Conservation (phyloP, 441 rosid species). For the Raphanus hybrid region DNA sequence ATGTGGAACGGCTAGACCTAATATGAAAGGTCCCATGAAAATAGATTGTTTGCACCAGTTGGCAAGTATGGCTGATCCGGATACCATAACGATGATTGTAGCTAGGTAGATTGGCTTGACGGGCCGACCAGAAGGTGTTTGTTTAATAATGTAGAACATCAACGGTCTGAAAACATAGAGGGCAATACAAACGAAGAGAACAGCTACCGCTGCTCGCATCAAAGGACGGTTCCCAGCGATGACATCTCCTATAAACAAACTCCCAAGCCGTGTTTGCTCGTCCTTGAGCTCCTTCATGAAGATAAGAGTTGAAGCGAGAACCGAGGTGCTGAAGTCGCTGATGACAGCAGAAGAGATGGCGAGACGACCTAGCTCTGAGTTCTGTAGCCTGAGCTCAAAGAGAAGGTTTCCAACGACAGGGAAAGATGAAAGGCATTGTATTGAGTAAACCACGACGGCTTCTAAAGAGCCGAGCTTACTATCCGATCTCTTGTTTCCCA, state of each 20-base stretch:
- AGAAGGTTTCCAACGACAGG: conserved; percentile 53
- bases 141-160: conserved; percentile 43
- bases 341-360: conserved; percentile 47
- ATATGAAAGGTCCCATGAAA: conserved; percentile 45
- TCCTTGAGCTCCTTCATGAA: conserved; percentile 34
- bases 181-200: background rate
- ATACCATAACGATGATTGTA: conserved; percentile 27
- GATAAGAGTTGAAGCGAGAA: background rate
- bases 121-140: conserved; percentile 52
- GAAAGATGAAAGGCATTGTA: conserved; percentile 48
- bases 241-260: conserved; percentile 24
- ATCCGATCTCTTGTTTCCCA: background rate
- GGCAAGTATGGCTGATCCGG: conserved; percentile 2
- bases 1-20: conserved; percentile 51
- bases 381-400: conserved; percentile 54
- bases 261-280: conserved; percentile 29
- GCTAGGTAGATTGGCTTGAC: conserved; percentile 26
- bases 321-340: conserved; percentile 30
- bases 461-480: background rate
- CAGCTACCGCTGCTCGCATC: background rate
- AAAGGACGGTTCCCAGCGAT: conserved; percentile 1
- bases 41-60: conserved; percentile 8
- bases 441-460: background rate
- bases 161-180: conserved; percentile 45
- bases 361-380: conserved; percentile 64